Base-by-base conservation (phyloP, 1,139 yeast genomes). In the Yamadazyma triangularis region DNA sequence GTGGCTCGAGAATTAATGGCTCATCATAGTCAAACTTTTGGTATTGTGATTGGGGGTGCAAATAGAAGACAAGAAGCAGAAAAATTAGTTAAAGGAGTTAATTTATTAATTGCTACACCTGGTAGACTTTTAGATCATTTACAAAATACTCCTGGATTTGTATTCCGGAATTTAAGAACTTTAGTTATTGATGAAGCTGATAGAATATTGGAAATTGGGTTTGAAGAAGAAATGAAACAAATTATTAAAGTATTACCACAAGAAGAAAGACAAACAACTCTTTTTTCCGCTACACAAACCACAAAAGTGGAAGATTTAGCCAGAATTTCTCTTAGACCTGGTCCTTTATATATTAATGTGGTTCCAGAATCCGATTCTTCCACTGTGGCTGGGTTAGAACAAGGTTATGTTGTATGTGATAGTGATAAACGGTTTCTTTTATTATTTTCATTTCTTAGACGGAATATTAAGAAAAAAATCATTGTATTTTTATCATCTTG, bases 291-390 rank as follows among this genome's bases (percentile, higher is more conserved):
- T 30, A 91, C 99, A 1, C 99, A 91, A 60, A 91, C 99, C 25
- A 91, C 97, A 27, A 93, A 93, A 65, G 98, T 91, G 41, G 97
- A 91, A 56, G 99, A 93, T 64, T 72, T 91, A 53, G 98, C 98
- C 14, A 77, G 99, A 61, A 91, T 93, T 33, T 91, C 98, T 4
- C 71, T 93, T 48, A 79, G 95, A 56, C 82, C 91, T 30, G 97
- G 97, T 26, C 99, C 98, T 13, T 73, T 93, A 40, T 93, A 89
- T 60, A 91, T 91, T 44, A 91, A 91, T 50, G 99, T 93, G 35
- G 95, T 84, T 38, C 83, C 86, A 29, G 87, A 83, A 52, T 71
- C 78, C 31, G 88, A 77, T 27, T 78, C 77, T 2, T 87, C 96
- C 3, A 91, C 99, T 3, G 98, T 89, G 5, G 96, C 88, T 51